phyloP scores from a whole-genome alignment of 306 rosid genomes.

The Vigna nakashimae region DNA sequence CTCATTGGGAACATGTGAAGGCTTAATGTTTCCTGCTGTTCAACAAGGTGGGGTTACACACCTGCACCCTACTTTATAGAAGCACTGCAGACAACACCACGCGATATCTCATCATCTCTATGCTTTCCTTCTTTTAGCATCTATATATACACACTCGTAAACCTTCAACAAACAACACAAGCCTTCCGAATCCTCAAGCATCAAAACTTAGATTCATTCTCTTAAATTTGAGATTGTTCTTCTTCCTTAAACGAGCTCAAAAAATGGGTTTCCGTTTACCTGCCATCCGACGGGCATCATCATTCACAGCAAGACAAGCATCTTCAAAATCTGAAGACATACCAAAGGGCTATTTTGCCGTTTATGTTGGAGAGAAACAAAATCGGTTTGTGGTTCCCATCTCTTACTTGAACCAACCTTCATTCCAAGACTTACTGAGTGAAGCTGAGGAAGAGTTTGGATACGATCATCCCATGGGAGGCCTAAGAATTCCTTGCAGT shows the following conservation, averaged over 20 bases:
- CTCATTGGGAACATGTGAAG: not conserved
- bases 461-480: conserved; percentile 61
- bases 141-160: conserved; percentile 36
- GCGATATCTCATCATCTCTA: too few species aligned
- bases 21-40: not conserved
- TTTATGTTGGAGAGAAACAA: conserved; percentile 56
- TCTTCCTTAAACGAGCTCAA: not conserved
- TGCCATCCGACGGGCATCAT: conserved; percentile 31
- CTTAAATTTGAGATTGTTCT: not conserved
- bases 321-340: conserved; percentile 25
- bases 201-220: not conserved
- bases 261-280: conserved; percentile 51
- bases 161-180: conserved; percentile 32
- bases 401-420: conserved; percentile 54
- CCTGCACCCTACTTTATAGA: too few species aligned
- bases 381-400: conserved; percentile 53
- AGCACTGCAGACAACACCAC: too few species aligned
- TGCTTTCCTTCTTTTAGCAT: not conserved
- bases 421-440: conserved; percentile 48
- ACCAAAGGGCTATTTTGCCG: conserved; percentile 53
- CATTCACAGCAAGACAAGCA: conserved; percentile 25
- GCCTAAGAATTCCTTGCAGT: conserved; percentile 55
- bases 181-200: conserved; percentile 19
- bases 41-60: not conserved
- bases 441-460: conserved; percentile 54